These are phyloP conservation scores for Pseudogymnoascus sp. DNA, from an alignment of 2,329 filamentous ascomycete genomes.

Conservation along the genomic window DNA sequence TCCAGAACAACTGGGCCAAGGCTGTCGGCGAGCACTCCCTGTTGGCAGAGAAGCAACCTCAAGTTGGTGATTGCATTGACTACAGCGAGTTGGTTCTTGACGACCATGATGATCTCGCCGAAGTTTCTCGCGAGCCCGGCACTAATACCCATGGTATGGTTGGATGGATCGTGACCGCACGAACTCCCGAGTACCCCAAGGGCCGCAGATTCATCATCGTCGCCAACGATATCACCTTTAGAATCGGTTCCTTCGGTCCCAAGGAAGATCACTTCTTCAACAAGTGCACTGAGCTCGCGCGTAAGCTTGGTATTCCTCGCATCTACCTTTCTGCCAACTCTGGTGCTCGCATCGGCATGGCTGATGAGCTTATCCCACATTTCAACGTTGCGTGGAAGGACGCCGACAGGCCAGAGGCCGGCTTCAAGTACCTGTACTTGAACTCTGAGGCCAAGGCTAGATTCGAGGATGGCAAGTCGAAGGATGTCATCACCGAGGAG, in stretches of 20 bases:
- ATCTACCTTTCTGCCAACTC: slow-evolving; percentile 99
- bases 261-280: slow-evolving; percentile 97
- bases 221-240: slow-evolving; percentile 98
- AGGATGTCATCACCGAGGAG: slow-evolving; percentile 81
- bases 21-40: slow-evolving; percentile 65
- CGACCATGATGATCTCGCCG: slow-evolving; percentile 82
- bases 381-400: slow-evolving; percentile 98
- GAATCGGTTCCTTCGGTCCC: slow-evolving; percentile 95
- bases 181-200: slow-evolving; percentile 88
- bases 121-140: slow-evolving; percentile 90
- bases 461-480: slow-evolving; percentile 70
- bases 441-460: slow-evolving; percentile 78
- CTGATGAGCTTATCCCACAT: slow-evolving; percentile 92
- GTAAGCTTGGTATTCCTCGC: slow-evolving; percentile 88
- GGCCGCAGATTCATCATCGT: slow-evolving; percentile 92
- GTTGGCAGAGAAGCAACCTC: slow-evolving; percentile 73
- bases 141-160: slow-evolving; percentile 98
- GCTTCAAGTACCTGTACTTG: slow-evolving; percentile 96
- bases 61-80: slow-evolving; percentile 83
- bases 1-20: slow-evolving; percentile 88
- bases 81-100: slow-evolving; percentile 93
- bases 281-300: slow-evolving; percentile 95
- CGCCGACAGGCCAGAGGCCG: slow-evolving; percentile 66
- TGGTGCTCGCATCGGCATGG: slow-evolving; percentile 92
- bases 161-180: slow-evolving; percentile 91